Base-by-base conservation (phyloP, 345 rosid genomes). In the Rhodamnia rubescens region DNA sequence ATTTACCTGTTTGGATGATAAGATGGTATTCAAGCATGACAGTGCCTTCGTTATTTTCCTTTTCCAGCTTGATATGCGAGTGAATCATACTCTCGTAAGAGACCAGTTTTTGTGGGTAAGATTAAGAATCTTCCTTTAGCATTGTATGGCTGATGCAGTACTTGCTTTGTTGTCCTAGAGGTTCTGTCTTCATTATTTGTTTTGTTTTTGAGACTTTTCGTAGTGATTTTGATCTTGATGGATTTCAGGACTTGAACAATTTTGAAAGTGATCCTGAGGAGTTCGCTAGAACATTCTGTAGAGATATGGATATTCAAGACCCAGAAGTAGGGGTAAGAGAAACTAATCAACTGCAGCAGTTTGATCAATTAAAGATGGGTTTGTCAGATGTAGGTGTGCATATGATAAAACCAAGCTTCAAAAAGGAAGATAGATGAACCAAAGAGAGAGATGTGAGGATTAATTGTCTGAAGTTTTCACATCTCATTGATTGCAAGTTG, bases 81-180 rank as follows among this genome's bases (percentile, higher is more conserved):
- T 97, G 58, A 97, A 96, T 90, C 94, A 93, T 84, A 95, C 95
- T 75, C 96, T 97, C 61, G 93, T 97, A 89, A 96, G 90, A 89
- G 99, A 97, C 88, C 98, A 94, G 52, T 96, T 97, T 87, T 90
- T 97, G 88, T 97, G 98, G 98, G 98, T 96, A 89, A 90, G 94
- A 61, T 32, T 80, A 52, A 15, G 27, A 26, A 51, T 32, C 50
- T 20, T 32, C 13, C 11, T 32, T 44, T 84, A 32, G 49, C 32
- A 61, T 49, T 8, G 26, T 61, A 40, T 27, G 85, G 75, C 74
- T 84, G 20, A 82, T 52, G 61, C n/a, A 7, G 16, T 18, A 14
- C 85, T 47, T 49, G 54, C 50, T 8, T 51, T 69, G 24, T 40
- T 69, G 78, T 36, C 26, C 36, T 69, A 18, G 80, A 36, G 78